Conservation (phyloP, 116 monocot genomes). For the Zostera marina region DNA sequence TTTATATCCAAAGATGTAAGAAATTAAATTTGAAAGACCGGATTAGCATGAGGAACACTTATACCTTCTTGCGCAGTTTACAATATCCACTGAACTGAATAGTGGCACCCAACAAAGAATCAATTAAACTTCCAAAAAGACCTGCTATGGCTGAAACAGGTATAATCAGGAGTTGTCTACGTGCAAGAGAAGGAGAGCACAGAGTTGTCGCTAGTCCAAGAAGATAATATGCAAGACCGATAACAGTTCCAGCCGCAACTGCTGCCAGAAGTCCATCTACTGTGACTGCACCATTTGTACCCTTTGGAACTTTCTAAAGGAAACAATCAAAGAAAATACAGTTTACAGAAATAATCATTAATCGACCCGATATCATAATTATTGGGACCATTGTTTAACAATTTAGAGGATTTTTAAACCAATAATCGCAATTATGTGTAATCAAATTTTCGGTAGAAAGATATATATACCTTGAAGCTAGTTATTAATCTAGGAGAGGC, state of each 20-base stretch:
- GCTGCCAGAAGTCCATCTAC: slow-evolving; percentile 54
- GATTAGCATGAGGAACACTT: background rate
- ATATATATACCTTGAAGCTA: slow-evolving; percentile 62
- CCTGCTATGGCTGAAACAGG: slow-evolving; percentile 60
- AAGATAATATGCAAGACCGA: slow-evolving; percentile 50
- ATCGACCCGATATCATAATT: too few species aligned
- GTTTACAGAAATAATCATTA: too few species aligned
- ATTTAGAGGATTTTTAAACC: background rate
- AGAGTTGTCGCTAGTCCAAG: slow-evolving; percentile 35
- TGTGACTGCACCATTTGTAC: slow-evolving; percentile 86
- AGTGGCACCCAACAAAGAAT: slow-evolving; percentile 83
- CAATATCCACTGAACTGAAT: slow-evolving; percentile 85
- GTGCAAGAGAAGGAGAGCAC: slow-evolving; percentile 28
- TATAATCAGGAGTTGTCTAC: slow-evolving; percentile 51
- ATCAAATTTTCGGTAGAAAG: background rate
- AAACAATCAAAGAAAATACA: background rate
- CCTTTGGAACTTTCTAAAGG: slow-evolving; percentile 64
- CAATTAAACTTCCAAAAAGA: slow-evolving; percentile 67
- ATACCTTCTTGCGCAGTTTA: slow-evolving; percentile 66
- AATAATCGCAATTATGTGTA: background rate
- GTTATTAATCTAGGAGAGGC: slow-evolving; percentile 64
- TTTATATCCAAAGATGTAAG: background rate
- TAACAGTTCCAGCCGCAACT: slow-evolving; percentile 50
- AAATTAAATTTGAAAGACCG: background rate
- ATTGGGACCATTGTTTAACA: too few species aligned